Conservation (phyloP, 2,329 filamentous ascomycete species). For the Xylariaceae sp. region DNA sequence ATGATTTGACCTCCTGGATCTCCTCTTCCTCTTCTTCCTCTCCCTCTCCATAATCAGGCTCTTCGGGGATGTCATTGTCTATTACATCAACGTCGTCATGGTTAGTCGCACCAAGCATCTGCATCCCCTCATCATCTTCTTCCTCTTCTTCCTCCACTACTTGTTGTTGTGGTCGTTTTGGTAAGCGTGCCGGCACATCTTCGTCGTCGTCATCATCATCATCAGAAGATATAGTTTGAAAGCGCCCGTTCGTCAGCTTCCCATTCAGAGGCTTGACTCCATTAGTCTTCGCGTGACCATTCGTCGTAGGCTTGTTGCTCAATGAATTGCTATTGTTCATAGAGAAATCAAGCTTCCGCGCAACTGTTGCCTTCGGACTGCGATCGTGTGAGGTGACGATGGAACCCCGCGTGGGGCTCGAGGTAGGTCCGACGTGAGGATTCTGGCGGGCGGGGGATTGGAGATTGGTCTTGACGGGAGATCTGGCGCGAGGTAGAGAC, state of each 20-base stretch:
- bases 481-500: constrained; percentile 47
- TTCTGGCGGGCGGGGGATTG: constrained; percentile 59
- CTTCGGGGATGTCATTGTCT: constrained; percentile 9
- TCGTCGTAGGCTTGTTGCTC: constrained; percentile 16
- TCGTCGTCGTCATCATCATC: constrained; percentile 25
- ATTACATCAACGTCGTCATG: constrained; percentile 15
- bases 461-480: constrained; percentile 61
- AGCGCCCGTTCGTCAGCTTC: constrained; percentile 18
- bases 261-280: constrained; percentile 21
- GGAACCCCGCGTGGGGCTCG: constrained; percentile 45
- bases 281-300: constrained; percentile 25
- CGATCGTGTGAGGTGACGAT: constrained; percentile 27
- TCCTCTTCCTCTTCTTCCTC: constrained; percentile 22
- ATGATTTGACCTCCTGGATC: constrained; percentile 16
- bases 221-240: constrained; percentile 5
- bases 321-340: constrained; percentile 22
- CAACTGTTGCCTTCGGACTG: constrained; percentile 40
- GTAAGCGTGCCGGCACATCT: constrained; percentile 23
- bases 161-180: no score
- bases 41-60: constrained; percentile 20
- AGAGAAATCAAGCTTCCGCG: constrained; percentile 52
- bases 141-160: constrained; percentile 15
- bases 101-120: constrained; percentile 23
- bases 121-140: constrained; percentile 22
- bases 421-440: constrained; percentile 51